phyloP scores from a whole-genome alignment of 768 basidiomycete species.

The Rhizopogon vesiculosus region DNA sequence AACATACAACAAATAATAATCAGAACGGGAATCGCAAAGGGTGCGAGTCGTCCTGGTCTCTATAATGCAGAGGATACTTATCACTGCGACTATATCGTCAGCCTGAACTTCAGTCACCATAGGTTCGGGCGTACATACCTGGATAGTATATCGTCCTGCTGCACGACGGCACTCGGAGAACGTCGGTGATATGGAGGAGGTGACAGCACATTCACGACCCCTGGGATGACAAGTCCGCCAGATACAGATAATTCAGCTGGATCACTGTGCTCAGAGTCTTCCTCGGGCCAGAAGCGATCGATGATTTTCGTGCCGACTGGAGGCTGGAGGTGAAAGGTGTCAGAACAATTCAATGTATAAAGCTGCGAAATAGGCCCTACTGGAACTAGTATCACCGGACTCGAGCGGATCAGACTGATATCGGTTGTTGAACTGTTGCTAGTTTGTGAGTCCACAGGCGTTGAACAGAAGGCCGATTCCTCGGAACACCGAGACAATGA shows the following conservation, averaged over 20 bases:
- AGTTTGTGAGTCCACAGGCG: not conserved
- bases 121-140: constrained; percentile 9
- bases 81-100: constrained; percentile 11
- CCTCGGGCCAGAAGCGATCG: constrained; percentile 28
- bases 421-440: not conserved
- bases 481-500: not conserved
- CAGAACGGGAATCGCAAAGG: constrained; percentile 25
- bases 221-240: constrained; percentile 7
- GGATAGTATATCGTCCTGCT: constrained; percentile 1
- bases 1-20: constrained; percentile 3
- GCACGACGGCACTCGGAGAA: constrained; percentile 3
- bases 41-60: constrained; percentile 5
- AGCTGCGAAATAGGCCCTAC: not conserved
- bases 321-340: constrained; percentile 13
- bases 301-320: constrained; percentile 22
- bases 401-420: not conserved
- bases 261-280: constrained; percentile 9
- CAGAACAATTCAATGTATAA: constrained; percentile 7
- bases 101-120: not conserved
- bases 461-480: not conserved
- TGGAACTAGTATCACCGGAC: not conserved
- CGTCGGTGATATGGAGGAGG: constrained; percentile 22
- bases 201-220: constrained; percentile 13
- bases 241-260: constrained; percentile 14
- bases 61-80: constrained; percentile 11